Evolutionary conservation across 345 rosid genomes (phyloP), one percentile per base, ranked within the genome.

Genomic region (Citrus australasica): DNA sequence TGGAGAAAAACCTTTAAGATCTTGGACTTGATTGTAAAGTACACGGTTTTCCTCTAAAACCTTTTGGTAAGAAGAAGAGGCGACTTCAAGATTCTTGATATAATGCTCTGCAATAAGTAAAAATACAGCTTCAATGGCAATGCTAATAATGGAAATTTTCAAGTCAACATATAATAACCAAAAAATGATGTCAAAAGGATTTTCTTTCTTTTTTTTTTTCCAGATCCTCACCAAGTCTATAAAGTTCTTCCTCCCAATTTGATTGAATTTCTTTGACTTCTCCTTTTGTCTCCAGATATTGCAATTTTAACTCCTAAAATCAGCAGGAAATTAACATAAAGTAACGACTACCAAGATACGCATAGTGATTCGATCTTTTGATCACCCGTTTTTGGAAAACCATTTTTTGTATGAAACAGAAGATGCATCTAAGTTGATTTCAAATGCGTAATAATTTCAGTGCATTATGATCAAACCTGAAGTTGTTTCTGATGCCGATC

Each of bases 11-110:
- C 99, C 99, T 92, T 95, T 95, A 64, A 95, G 98, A 82, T 93
- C 99, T 82, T 95, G 99, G 60, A 93, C 99, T 90, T 96, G 98
- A 90, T 96, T 93, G 89, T 96, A 92, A 69, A 96, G 97, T 53
- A 83, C 82, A 5, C 99, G 94, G 66, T 96, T 96, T 84, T 96
- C 98, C 85, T 92, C 98, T 67, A 96, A 74, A 75, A 96, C 91
- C 81, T 89, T 86, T 71, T 93, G 97, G 88, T 93, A 93, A 27
- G 97, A 89, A 35, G 89, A 86, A 28, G 97, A 88, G 70, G 93
- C 86, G 35, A 89, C 92, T 87, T 92, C 99, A 76, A 96, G 92
- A 79, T 81, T 81, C 80, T 84, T 90, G 69, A 93, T 83, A 62
- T 96, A 94, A 74, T 87, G 84, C 71, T 71, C 99, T 95, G 89